Conservation (phyloP, 768 basidiomycete genomes). For the Lactifluus hygrophoroides region DNA sequence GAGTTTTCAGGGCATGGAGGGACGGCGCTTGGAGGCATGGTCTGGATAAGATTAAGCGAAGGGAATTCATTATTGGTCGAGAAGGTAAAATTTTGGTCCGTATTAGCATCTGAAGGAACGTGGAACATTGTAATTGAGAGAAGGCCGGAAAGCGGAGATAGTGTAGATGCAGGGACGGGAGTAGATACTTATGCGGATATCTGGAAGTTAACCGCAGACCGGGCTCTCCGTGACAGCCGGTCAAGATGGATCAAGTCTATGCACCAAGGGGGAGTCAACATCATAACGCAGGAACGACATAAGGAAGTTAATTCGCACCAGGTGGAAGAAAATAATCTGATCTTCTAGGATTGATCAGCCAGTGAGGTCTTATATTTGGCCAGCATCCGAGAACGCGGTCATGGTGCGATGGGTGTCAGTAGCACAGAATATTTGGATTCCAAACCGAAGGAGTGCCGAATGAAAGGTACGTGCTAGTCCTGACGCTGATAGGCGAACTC, state of each 20-base stretch:
- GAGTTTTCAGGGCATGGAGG: not conserved
- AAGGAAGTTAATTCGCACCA: slow-evolving; percentile 1
- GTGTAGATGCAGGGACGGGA: not conserved
- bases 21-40: not conserved
- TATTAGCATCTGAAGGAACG: not conserved
- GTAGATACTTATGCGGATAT: slow-evolving; percentile 1
- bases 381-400: slow-evolving; percentile 13
- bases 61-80: not conserved
- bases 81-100: not conserved
- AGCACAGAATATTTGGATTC: slow-evolving; percentile 5
- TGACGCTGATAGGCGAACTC: not conserved
- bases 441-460: not conserved
- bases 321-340: slow-evolving; percentile 2
- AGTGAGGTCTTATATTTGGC: slow-evolving; percentile 9
- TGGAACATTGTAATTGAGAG: slow-evolving; percentile 5
- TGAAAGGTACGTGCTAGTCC: not conserved
- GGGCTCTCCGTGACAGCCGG: not conserved
- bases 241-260: not conserved
- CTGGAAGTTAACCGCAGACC: not conserved
- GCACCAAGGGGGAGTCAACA: not conserved
- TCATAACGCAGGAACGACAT: not conserved
- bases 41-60: slow-evolving; percentile 4
- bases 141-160: not conserved
- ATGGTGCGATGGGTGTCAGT: slow-evolving; percentile 9
- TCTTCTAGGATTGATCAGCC: slow-evolving; percentile 16